Evolutionary conservation across 495 filamentous ascomycete genomes (phyloP).

Genomic region (Penicillium ucsense): DNA sequence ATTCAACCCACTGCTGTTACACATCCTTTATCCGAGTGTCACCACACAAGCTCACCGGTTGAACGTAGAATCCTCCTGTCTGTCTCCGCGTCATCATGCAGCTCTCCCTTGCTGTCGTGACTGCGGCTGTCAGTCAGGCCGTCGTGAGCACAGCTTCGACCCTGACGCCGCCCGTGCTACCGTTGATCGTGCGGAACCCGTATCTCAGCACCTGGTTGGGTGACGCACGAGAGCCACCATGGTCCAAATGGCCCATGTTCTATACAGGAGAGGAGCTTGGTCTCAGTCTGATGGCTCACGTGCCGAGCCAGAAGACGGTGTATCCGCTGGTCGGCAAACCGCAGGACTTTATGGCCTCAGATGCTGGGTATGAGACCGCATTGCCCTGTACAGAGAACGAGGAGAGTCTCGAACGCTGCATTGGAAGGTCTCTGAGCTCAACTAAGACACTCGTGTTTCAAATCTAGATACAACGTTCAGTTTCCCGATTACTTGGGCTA

Average conservation of each 20-base stretch:
- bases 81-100: conserved; percentile 18
- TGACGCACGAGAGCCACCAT: conserved; percentile 71
- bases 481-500: conserved; percentile 67
- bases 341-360: conserved; percentile 60
- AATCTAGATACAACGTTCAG: conserved; percentile 49
- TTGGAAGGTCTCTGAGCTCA: not conserved
- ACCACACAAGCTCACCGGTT: no score
- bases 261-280: conserved; percentile 83
- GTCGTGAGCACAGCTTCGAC: conserved; percentile 31
- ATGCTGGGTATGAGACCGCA: conserved; percentile 29
- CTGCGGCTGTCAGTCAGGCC: conserved; percentile 25
- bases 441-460: no score
- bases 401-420: no score
- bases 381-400: no score
- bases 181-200: conserved; percentile 81
- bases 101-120: conserved; percentile 24
- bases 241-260: conserved; percentile 91
- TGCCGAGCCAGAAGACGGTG: conserved; percentile 59
- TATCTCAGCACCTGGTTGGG: conserved; percentile 85
- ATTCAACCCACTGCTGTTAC: no score
- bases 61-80: no score
- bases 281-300: conserved; percentile 67
- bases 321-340: conserved; percentile 83
- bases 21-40: no score
- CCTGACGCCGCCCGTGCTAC: conserved; percentile 71